Percentiles rank a stretch among this genome's conserved stretches.
phyloP scores from a whole-genome alignment of 768 basidiomycete genomes.

The Hypholoma sublateritium region DNA sequence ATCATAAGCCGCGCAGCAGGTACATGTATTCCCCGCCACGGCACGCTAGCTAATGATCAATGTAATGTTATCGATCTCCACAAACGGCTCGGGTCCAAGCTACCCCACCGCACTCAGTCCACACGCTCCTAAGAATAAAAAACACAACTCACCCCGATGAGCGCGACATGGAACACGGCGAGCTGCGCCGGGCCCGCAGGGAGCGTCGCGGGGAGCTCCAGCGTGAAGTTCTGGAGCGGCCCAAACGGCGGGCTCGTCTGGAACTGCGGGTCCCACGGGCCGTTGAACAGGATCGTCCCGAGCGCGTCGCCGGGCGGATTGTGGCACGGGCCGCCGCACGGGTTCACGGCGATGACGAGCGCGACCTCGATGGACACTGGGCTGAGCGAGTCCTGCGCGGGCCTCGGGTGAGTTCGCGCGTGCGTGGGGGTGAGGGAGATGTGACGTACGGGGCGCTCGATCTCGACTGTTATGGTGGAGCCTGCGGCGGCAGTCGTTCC shows the following conservation, averaged over 20 bases:
- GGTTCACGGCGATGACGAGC: background rate
- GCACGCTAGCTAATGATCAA: too few relatives aligned
- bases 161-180: background rate
- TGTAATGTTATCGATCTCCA: too few relatives aligned
- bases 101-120: too few relatives aligned
- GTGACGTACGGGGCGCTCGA: background rate
- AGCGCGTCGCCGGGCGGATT: background rate
- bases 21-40: too few relatives aligned
- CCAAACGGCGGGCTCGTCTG: background rate
- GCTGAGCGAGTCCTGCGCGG: background rate
- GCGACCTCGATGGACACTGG: background rate
- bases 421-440: background rate
- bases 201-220: background rate
- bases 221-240: background rate
- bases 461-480: background rate
- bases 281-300: background rate
- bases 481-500: background rate
- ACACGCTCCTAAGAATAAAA: too few relatives aligned
- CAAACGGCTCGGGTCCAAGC: too few relatives aligned
- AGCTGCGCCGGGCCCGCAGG: background rate
- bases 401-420: background rate
- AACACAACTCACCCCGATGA: background rate
- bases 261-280: background rate
- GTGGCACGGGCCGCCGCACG: background rate
- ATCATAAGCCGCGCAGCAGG: too few relatives aligned